A percentile compares a stretch with the other conserved stretches of the same genome.
These are phyloP conservation scores for Nigrospora oryzae DNA, from an alignment of 2,329 filamentous ascomycete genomes.

Conservation along the genomic window DNA sequence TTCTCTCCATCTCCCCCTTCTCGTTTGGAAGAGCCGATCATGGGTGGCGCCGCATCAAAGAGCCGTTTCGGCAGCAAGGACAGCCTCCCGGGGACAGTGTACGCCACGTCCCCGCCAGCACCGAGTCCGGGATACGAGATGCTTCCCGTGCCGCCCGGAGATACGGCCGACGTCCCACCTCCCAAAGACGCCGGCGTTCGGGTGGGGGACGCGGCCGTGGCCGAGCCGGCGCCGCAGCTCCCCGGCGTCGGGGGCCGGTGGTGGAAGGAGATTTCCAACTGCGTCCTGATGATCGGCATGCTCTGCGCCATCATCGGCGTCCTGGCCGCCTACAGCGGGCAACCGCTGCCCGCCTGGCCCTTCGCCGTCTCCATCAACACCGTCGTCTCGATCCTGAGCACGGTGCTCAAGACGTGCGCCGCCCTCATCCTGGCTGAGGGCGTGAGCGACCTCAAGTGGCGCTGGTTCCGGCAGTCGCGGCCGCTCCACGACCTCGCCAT, in stretches of 20 bases:
- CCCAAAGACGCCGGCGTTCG: no score
- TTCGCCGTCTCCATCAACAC: not conserved
- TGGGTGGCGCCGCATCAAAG: no score
- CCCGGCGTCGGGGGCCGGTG: not conserved
- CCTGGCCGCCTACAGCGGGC: not conserved
- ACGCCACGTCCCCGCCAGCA: no score
- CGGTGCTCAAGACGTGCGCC: not conserved
- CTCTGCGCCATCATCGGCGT: not conserved
- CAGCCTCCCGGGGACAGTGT: no score
- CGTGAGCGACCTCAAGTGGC: slow-evolving; percentile 1
- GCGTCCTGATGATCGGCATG: not conserved
- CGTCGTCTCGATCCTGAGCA: not conserved
- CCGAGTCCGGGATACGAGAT: no score
- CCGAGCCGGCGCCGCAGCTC: not conserved
- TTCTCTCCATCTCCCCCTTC: no score
- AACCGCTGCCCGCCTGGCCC: not conserved
- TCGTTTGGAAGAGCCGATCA: no score
- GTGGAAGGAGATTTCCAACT: not conserved
- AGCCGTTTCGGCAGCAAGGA: no score
- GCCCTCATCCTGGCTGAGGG: not conserved
- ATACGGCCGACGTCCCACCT: no score
- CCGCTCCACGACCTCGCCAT: not conserved
- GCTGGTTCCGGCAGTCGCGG: not conserved
- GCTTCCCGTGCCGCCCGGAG: no score
- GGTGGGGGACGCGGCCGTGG: not conserved